Evolutionary conservation across 345 rosid species (phyloP).

Genomic region (thale cress (Arabidopsis thaliana)): DNA sequence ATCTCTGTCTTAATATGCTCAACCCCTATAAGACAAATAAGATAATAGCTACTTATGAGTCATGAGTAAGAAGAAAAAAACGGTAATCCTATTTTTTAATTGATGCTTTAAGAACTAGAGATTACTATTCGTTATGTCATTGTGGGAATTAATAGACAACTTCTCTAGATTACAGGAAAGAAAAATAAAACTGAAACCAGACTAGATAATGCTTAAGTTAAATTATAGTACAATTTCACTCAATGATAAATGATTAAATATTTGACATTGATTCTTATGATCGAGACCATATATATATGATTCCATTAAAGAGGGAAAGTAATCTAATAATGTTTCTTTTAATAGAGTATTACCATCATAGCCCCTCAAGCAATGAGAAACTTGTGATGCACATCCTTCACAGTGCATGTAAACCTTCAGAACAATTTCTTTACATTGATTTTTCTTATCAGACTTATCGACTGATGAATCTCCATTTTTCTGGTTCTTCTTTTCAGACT

Average conservation of each 20-base stretch:
- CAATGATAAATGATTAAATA: neutral
- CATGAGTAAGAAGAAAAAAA: neutral
- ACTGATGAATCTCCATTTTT: slow-evolving; percentile 26
- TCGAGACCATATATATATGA: neutral
- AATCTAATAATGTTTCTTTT: neutral
- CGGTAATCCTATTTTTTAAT: neutral
- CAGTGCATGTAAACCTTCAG: slow-evolving; percentile 76
- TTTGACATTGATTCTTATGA: neutral
- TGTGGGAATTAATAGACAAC: neutral
- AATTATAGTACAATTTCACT: neutral
- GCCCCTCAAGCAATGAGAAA: slow-evolving; percentile 56
- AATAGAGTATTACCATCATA: slow-evolving; percentile 54
- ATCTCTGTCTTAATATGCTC: slow-evolving; percentile 53
- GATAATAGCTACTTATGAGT: neutral
- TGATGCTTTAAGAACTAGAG: slow-evolving; percentile 6
- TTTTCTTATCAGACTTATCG: slow-evolving; percentile 24
- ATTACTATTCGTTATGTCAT: neutral
- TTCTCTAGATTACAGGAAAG: neutral
- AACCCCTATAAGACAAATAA: slow-evolving; percentile 50
- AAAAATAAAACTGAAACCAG: neutral
- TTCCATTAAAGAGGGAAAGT: neutral
- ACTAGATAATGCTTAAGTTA: neutral
- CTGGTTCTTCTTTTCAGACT: slow-evolving; percentile 15
- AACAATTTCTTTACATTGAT: slow-evolving; percentile 53
- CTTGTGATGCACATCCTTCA: slow-evolving; percentile 61